Conservation (phyloP, 148 eudicot genomes). For the Heliosperma pusillum region DNA sequence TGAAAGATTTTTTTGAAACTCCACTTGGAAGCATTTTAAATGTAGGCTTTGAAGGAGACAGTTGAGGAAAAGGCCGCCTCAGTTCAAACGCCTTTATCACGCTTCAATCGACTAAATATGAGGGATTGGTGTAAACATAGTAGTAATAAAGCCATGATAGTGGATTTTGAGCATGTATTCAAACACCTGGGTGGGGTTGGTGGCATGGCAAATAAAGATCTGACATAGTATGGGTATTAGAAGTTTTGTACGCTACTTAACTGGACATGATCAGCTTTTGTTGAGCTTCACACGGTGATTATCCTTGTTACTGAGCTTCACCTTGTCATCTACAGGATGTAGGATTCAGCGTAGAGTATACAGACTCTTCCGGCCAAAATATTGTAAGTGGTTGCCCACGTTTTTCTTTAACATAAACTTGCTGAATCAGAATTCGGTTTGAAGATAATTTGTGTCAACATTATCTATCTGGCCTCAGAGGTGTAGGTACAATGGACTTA, state of each 20-base stretch:
- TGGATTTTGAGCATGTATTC: background rate
- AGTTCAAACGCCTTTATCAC: background rate
- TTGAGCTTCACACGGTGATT: background rate
- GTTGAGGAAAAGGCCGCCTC: background rate
- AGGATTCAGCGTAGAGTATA: constrained; percentile 83
- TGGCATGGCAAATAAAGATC: background rate
- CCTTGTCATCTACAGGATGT: constrained; percentile 59
- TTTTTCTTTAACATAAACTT: constrained; percentile 1
- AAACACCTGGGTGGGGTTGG: background rate
- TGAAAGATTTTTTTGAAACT: background rate
- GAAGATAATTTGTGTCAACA: constrained; percentile 1
- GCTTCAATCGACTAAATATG: background rate
- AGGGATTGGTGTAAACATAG: background rate
- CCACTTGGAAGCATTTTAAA: constrained; percentile 7
- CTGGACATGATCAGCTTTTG: background rate
- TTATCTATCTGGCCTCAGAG: constrained; percentile 12
- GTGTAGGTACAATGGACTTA: too few species aligned
- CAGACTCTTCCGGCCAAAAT: constrained; percentile 60
- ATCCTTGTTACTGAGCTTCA: constrained; percentile 23
- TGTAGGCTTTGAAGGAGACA: background rate
- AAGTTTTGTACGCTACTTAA: background rate
- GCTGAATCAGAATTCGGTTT: background rate
- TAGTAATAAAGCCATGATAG: background rate
- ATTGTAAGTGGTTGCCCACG: constrained; percentile 43
- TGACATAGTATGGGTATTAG: background rate